A percentile compares a stretch with the other conserved stretches of the same genome.
Evolutionary conservation across 2,329 filamentous ascomycete genomes (phyloP).

Genomic region (Arachnomyces sp.): DNA sequence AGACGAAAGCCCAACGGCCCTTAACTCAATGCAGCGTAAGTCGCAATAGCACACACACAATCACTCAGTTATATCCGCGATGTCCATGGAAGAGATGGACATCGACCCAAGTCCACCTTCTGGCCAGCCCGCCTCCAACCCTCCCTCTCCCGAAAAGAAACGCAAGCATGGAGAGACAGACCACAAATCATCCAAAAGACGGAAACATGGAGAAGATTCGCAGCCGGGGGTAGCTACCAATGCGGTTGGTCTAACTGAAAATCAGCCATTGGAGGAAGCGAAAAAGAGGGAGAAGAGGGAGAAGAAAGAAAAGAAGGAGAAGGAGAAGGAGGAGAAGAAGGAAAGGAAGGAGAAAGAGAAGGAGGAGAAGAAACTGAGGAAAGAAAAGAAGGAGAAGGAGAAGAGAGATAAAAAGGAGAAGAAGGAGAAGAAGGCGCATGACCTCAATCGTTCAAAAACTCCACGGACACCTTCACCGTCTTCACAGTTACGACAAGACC

Average conservation of each 20-base stretch:
- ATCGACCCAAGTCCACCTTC: conserved; percentile 22
- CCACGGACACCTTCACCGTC: too few relatives aligned
- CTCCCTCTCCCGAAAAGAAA: conserved; percentile 29
- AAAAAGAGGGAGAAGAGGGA: conserved; percentile 19
- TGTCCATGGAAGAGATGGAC: conserved; percentile 36
- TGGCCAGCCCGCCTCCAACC: too few relatives aligned
- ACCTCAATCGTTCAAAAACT: too few relatives aligned
- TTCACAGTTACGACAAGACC: too few relatives aligned
- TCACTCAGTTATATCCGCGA: conserved; percentile 15
- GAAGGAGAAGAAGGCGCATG: conserved; percentile 18
- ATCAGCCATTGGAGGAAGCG: too few relatives aligned
- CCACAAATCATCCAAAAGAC: conserved; percentile 36
- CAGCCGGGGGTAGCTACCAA: conserved; percentile 13
- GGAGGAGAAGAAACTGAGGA: conserved; percentile 32
- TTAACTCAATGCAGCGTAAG: conserved; percentile 10
- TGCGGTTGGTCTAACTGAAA: too few relatives aligned
- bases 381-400: too few relatives aligned
- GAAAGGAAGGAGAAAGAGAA: too few relatives aligned
- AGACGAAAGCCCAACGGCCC: too few relatives aligned
- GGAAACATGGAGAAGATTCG: conserved; percentile 30
- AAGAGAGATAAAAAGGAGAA: conserved; percentile 24
- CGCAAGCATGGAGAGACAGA: conserved; percentile 42
- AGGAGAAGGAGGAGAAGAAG: too few relatives aligned
- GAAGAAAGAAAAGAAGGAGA: conserved; percentile 25
- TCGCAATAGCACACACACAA: conserved; percentile 13